Evolutionary conservation across 768 basidiomycete species (phyloP), one percentile per base, ranked within the genome.

Genomic region (Pleurotus tuber-regium): DNA sequence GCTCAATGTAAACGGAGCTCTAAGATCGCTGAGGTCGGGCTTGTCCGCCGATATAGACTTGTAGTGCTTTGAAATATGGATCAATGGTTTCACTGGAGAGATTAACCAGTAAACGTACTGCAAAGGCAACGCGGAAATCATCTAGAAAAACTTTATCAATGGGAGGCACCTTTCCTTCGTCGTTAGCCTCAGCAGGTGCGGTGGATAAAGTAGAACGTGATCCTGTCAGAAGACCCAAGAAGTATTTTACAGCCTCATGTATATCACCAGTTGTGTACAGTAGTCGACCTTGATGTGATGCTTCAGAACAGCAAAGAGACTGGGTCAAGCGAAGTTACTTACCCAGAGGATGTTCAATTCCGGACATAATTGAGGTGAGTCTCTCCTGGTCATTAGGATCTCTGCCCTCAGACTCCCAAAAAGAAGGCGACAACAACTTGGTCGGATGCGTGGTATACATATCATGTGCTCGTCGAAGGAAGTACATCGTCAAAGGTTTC

Each of bases 221-320:
- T 47, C 79, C 78, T 50, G 75, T 74, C 18, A 98, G 72, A 12
- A 96, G 71, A 1, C 80, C 76, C 16, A 96, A 64, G 64, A 98
- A 98, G 52, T 88, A 78, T 36, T 75, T 71, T 23, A 95, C 84
- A 6, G 96, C 93, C 5, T 78, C 81, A 40, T 76, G 74, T 23
- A 87, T 78, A 60, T 95, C 84, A 9, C 95, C 94, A n/a, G 89
- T 87, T 1, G 91, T 92, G 64, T 97, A 98, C 31, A 93, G 71
- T 54, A 98, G 69, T 33, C 95, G 78, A 28, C 92, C 96, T 92
- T 48, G 25, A 16, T 44, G 39, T 41, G 7, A 28, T 6, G 3
- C n/a, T 4, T 28, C 21, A 25, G 4, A 2, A 25, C 16, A 7
- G 29, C 24, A 39, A 25, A n/a, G 6, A 6, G 4, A 47, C 40